Evolutionary conservation across 495 filamentous ascomycete species (phyloP).

Genomic region (Penicillium atrosanguineum): DNA sequence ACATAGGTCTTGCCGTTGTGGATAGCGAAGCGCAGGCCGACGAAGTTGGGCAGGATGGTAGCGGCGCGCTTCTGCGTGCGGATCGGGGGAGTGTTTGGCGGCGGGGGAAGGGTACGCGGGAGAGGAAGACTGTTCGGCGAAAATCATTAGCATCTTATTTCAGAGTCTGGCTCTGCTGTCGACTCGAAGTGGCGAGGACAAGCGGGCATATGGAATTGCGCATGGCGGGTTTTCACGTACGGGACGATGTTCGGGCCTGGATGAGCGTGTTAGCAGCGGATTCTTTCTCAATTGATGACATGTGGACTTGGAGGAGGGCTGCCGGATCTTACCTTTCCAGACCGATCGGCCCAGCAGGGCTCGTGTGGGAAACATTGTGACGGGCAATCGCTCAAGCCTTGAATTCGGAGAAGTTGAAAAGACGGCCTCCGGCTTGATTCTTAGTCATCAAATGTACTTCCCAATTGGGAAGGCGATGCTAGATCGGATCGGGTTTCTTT

Average conservation of each 20-base stretch:
- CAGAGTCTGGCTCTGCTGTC: background rate
- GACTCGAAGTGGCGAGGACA: background rate
- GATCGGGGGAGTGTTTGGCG: slow-evolving; percentile 69
- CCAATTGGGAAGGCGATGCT: background rate
- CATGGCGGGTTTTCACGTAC: slow-evolving; percentile 33
- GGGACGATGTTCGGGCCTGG: slow-evolving; percentile 56
- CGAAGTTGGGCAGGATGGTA: slow-evolving; percentile 94
- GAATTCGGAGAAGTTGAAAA: slow-evolving; percentile 23
- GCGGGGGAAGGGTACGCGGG: slow-evolving; percentile 43
- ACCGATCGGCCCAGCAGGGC: slow-evolving; percentile 64
- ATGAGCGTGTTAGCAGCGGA: slow-evolving; percentile 16
- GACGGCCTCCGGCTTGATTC: slow-evolving; percentile 1
- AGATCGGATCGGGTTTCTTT: no score
- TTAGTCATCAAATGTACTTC: slow-evolving; percentile 18
- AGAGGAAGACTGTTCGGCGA: slow-evolving; percentile 38
- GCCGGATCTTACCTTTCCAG: slow-evolving; percentile 61
- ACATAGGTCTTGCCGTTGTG: slow-evolving; percentile 94
- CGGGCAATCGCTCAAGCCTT: slow-evolving; percentile 11
- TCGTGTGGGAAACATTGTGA: slow-evolving; percentile 60
- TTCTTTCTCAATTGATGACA: background rate
- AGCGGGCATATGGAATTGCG: background rate
- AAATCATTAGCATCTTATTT: slow-evolving; percentile 1
- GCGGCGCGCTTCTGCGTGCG: slow-evolving; percentile 85
- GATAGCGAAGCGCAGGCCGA: slow-evolving; percentile 88
- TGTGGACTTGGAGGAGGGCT: background rate